phyloP scores from a whole-genome alignment of 768 basidiomycete species.

The Phaeotremella fagi region DNA sequence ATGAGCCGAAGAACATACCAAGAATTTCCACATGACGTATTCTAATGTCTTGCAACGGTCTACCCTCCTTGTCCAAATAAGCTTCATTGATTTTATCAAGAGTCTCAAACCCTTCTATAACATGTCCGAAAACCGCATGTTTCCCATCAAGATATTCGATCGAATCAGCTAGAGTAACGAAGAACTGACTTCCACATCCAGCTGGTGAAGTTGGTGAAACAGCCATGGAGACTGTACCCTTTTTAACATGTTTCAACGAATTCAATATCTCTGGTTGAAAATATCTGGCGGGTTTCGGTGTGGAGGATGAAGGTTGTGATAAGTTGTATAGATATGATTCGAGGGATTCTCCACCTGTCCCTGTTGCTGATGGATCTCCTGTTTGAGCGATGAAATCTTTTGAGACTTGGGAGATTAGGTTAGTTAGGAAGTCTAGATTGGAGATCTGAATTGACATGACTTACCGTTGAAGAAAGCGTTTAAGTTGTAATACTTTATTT shows the following conservation, averaged over 20 bases:
- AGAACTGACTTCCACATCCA: constrained; percentile 93
- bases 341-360: constrained; percentile 86
- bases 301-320: constrained; percentile 44
- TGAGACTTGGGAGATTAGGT: constrained; percentile 60
- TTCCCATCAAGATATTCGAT: constrained; percentile 94
- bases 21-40: constrained; percentile 94
- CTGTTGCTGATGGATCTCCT: constrained; percentile 94
- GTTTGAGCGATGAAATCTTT: constrained; percentile 95
- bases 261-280: constrained; percentile 70
- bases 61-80: constrained; percentile 77
- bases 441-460: too few species aligned
- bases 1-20: constrained; percentile 54
- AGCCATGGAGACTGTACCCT: constrained; percentile 96
- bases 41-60: constrained; percentile 89
- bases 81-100: constrained; percentile 89
- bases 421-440: background rate
- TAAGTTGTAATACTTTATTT: constrained; percentile 92
- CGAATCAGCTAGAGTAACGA: constrained; percentile 81
- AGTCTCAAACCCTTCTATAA: constrained; percentile 89
- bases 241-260: constrained; percentile 69
- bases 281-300: constrained; percentile 63
- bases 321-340: constrained; percentile 61
- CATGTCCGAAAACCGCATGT: constrained; percentile 90
- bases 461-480: constrained; percentile 97
- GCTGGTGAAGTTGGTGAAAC: constrained; percentile 62